phyloP scores from a whole-genome alignment of 2,329 filamentous ascomycete species.

The Phialocephala subalpina region DNA sequence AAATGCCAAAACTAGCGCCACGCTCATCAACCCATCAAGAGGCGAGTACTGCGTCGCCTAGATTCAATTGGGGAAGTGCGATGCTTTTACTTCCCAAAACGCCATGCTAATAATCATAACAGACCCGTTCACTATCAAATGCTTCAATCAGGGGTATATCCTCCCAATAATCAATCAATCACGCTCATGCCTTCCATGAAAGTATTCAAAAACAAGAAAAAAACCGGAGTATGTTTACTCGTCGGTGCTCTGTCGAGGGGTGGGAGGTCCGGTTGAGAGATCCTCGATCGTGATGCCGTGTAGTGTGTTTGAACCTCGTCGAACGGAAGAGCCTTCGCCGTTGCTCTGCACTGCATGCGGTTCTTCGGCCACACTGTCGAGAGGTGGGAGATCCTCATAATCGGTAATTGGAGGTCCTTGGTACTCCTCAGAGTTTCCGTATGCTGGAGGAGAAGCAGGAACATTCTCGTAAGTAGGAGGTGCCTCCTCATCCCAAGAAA shows the following conservation, averaged over 20 bases:
- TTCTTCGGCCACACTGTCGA: conserved; percentile 24
- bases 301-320: background rate
- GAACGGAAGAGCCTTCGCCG: background rate
- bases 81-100: conserved; percentile 11
- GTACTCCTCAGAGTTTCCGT: conserved; percentile 47
- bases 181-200: conserved; percentile 1
- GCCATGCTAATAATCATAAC: conserved; percentile 8
- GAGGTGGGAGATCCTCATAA: conserved; percentile 40
- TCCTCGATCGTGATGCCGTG: conserved; percentile 4
- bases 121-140: background rate
- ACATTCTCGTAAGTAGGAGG: conserved; percentile 95
- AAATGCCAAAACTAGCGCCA: background rate
- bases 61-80: background rate
- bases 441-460: conserved; percentile 82
- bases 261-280: background rate
- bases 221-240: background rate
- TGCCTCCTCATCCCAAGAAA: conserved; percentile 96
- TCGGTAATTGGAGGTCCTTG: conserved; percentile 40
- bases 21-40: background rate
- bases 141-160: conserved; percentile 23
- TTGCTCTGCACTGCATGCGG: background rate
- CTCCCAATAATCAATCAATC: conserved; percentile 11
- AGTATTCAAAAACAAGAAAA: background rate
- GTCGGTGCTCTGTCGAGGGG: background rate
- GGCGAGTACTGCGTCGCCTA: background rate